A percentile compares a stretch with the other conserved stretches of the same genome.
Conservation (phyloP, 2,329 filamentous ascomycete species). For the Incumbomyces lentus region DNA sequence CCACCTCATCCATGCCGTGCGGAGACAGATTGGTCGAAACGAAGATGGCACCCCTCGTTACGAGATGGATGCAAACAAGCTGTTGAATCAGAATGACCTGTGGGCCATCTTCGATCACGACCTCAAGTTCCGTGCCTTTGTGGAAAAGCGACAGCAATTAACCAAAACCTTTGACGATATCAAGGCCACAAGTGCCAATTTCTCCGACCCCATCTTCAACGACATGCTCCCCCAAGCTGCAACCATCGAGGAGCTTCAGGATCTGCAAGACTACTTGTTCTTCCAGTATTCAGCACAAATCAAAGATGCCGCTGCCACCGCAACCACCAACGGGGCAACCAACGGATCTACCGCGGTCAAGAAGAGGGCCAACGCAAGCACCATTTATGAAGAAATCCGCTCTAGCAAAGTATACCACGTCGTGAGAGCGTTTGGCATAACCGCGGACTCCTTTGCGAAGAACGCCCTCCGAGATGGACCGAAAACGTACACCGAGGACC, state of each 20-base stretch:
- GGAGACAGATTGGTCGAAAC: slow-evolving; percentile 54
- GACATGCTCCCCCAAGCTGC: slow-evolving; percentile 70
- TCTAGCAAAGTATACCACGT: slow-evolving; percentile 69
- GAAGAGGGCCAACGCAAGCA: slow-evolving; percentile 71
- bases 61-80: slow-evolving; percentile 68
- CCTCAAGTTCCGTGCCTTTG: slow-evolving; percentile 83
- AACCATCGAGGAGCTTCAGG: slow-evolving; percentile 91
- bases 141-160: slow-evolving; percentile 82
- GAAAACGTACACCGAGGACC: slow-evolving; percentile 76
- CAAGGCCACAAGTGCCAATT: slow-evolving; percentile 51
- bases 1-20: slow-evolving; percentile 84
- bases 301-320: slow-evolving; percentile 62
- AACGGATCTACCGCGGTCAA: slow-evolving; percentile 59
- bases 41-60: slow-evolving; percentile 57
- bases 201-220: slow-evolving; percentile 62
- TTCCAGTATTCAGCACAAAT: slow-evolving; percentile 82
- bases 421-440: slow-evolving; percentile 82
- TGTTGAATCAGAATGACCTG: slow-evolving; percentile 82
- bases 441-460: slow-evolving; percentile 75
- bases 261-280: slow-evolving; percentile 90
- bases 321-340: slow-evolving; percentile 39
- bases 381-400: slow-evolving; percentile 73
- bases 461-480: slow-evolving; percentile 72
- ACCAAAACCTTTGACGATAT: slow-evolving; percentile 69
- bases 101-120: slow-evolving; percentile 94